phyloP scores from a whole-genome alignment of 2,329 filamentous ascomycete genomes.

The Fusarium lyarnte region DNA sequence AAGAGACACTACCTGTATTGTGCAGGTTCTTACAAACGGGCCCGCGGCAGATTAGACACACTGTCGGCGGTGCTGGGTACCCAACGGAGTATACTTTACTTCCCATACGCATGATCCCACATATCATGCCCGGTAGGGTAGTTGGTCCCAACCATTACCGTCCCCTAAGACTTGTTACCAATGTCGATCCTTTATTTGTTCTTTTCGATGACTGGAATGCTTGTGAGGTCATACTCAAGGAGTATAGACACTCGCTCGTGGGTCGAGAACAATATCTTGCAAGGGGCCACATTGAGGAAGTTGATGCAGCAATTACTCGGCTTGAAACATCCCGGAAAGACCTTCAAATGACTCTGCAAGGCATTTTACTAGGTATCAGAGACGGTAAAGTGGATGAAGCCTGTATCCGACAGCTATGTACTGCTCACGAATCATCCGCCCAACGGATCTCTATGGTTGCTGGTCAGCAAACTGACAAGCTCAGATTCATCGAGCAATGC shows the following conservation, averaged over 20 bases:
- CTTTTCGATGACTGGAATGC: slow-evolving; percentile 12
- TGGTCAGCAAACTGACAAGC: slow-evolving; percentile 20
- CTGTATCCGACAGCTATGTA: not conserved
- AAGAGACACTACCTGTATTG: not conserved
- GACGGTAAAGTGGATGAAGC: not conserved
- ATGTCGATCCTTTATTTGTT: not conserved
- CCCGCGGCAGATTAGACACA: not conserved
- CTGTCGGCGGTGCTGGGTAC: not conserved
- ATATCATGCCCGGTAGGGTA: not conserved
- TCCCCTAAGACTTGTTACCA: not conserved
- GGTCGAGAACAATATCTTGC: not conserved
- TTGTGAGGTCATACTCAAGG: not conserved
- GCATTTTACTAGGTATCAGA: not conserved
- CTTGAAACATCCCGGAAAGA: not conserved
- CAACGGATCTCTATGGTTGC: not conserved
- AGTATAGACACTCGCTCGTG: slow-evolving; percentile 1
- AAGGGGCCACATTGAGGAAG: not conserved
- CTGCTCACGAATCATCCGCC: fast-evolving
- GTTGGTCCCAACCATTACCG: not conserved
- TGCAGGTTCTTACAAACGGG: not conserved
- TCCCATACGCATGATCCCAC: not conserved
- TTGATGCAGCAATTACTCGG: not conserved
- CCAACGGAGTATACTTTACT: slow-evolving; percentile 15
- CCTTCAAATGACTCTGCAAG: not conserved
- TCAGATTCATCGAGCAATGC: slow-evolving; percentile 3